Conservation (phyloP, 1,284 basidiomycete species). For the Inonotus obliquus region DNA sequence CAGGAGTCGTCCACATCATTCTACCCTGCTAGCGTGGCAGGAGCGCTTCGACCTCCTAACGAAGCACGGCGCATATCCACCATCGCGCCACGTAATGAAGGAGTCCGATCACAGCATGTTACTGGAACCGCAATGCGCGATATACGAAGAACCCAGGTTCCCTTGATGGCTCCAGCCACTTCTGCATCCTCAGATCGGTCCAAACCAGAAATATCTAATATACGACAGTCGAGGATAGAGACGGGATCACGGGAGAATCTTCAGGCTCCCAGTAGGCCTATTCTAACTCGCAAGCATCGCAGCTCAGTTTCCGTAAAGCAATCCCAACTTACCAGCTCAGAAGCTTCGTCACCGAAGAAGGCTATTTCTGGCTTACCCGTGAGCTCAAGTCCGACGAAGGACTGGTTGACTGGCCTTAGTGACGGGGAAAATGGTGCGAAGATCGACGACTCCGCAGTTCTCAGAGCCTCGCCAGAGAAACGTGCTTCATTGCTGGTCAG, state of each 20-base stretch:
- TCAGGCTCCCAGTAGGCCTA: constrained; percentile 29
- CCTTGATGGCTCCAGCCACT: not conserved
- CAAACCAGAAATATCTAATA: not conserved
- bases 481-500: constrained; percentile 13
- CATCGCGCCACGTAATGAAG: constrained; percentile 20
- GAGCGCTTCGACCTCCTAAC: not conserved
- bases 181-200: not conserved
- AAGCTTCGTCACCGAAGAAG: constrained; percentile 17
- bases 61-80: not conserved
- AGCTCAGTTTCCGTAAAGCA: constrained; percentile 36
- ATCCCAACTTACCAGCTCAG: constrained; percentile 3
- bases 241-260: constrained; percentile 8
- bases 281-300: constrained; percentile 38
- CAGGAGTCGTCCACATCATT: constrained; percentile 2
- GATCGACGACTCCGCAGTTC: constrained; percentile 23
- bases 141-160: constrained; percentile 22
- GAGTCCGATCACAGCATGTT: constrained; percentile 45
- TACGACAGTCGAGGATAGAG: not conserved
- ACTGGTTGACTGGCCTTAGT: constrained; percentile 71
- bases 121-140: constrained; percentile 54
- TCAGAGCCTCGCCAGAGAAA: constrained; percentile 23
- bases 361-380: constrained; percentile 16
- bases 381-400: constrained; percentile 33
- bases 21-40: constrained; percentile 13
- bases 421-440: constrained; percentile 29